Evolutionary conservation across 139 green algal species (phyloP), one percentile per base, ranked within the genome.

Genomic region (Chlorella sp.): DNA sequence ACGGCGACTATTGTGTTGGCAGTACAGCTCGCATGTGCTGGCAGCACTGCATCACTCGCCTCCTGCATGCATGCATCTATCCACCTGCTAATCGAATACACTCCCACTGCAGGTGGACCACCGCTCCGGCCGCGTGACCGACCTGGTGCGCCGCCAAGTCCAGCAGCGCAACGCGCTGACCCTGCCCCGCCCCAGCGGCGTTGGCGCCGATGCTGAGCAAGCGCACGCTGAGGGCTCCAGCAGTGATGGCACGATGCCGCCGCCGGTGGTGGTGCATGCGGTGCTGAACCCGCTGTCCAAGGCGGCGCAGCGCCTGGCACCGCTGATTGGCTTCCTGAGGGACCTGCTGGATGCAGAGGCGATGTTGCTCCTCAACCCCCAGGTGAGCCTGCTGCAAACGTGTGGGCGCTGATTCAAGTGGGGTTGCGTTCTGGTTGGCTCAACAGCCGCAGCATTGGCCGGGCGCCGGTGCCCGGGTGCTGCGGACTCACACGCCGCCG

Each of bases 271-370:
- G 14, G 78, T 95, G 48, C 76, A 93, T 8, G 89, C 88, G 17
- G 88, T 97, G 46, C 75, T 97, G 7, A 90, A 97, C 87, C 94
- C 95, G 32, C 84, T 97, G 19, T 90, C 85, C 32, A 89, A 91
- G 34, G 38, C 60, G 11, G 83, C 88, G 24, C 87, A 92, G 81
- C 73, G 78, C 4, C 13, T 89, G 34, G 78, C 88, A 6, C 84
- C 89, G 20, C 78, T 97, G 41, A 91, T 96, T 51, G 24, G 79
- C 16, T 86, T 90, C 73, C 74, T 96, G 65, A 60, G 84, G 17
- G 70, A 44, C 51, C 85, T 58, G 36, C 82, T 91, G 62, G 67
- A 75, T 43, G 82, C 80, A 0, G 72, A 86, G 67, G 48, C 90
- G n/a, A 32, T 85, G 68, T 40, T 87, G 80, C 77, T 83, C 41